Percentiles rank a stretch among this genome's conserved stretches.
phyloP scores from a whole-genome alignment of 2,329 filamentous ascomycete genomes.

The Cladophialophora yegresii region DNA sequence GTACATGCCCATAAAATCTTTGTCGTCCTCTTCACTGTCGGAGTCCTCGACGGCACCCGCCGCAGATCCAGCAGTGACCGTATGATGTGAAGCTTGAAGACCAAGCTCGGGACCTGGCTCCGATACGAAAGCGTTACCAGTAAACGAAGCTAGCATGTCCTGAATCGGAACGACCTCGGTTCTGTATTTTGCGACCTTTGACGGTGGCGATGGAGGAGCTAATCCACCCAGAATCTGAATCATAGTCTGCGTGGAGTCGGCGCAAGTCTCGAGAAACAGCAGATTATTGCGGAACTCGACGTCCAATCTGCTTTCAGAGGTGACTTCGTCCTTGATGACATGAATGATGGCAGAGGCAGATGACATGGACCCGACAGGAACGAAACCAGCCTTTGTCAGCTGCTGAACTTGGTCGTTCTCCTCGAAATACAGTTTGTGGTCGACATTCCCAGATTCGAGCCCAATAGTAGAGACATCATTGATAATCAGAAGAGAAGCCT shows the following conservation, averaged over 20 bases:
- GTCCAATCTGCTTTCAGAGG: constrained; percentile 68
- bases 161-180: constrained; percentile 83
- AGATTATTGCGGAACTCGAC: constrained; percentile 83
- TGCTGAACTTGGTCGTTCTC: constrained; percentile 51
- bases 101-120: constrained; percentile 39
- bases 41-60: constrained; percentile 45
- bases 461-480: constrained; percentile 65
- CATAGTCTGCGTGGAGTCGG: constrained; percentile 93
- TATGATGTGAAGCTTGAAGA: constrained; percentile 27
- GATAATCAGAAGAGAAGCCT: constrained; percentile 78
- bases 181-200: constrained; percentile 78
- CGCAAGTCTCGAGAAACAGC: constrained; percentile 89
- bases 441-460: constrained; percentile 37
- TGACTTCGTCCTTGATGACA: constrained; percentile 57
- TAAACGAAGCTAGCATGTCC: constrained; percentile 87
- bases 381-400: constrained; percentile 69
- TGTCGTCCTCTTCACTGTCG: constrained; percentile 44
- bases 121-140: constrained; percentile 73
- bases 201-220: constrained; percentile 79
- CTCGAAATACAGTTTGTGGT: constrained; percentile 39
- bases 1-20: constrained; percentile 42
- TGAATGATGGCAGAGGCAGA: constrained; percentile 71
- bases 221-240: constrained; percentile 77
- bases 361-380: constrained; percentile 83
- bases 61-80: background rate